Percentiles rank a stretch among this genome's conserved stretches.
Conservation (phyloP, 768 basidiomycete species). For the Agaricus sinodeliciosus region DNA sequence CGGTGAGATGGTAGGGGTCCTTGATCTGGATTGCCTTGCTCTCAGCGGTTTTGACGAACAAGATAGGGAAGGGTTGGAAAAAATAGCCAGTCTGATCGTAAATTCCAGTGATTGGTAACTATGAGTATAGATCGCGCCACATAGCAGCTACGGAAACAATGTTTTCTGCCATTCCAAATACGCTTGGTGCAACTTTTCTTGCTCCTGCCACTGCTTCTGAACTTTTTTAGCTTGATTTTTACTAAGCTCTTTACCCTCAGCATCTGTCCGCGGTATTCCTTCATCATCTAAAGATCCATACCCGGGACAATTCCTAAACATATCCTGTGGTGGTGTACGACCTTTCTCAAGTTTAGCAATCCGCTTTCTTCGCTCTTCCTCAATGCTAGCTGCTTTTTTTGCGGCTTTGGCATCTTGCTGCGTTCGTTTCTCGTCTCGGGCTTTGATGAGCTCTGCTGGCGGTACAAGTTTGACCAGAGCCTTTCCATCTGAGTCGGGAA, state of each 20-base stretch:
- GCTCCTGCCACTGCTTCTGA: conserved; percentile 63
- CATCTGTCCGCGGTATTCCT: conserved; percentile 83
- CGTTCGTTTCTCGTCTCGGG: conserved; percentile 84
- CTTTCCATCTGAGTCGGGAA: conserved; percentile 64
- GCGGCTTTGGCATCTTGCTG: conserved; percentile 67
- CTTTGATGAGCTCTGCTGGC: conserved; percentile 72
- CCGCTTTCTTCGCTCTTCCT: conserved; percentile 61
- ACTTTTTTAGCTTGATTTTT: conserved; percentile 77
- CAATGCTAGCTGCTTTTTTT: conserved; percentile 67
- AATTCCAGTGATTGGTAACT: conserved; percentile 58
- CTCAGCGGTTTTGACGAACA: conserved; percentile 67
- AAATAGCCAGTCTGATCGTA: conserved; percentile 61
- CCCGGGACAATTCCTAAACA: conserved; percentile 75
- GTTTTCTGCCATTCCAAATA: conserved; percentile 47
- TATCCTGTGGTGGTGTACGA: conserved; percentile 58
- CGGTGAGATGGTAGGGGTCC: conserved; percentile 41
- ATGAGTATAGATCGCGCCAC: conserved; percentile 5
- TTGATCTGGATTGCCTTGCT: conserved; percentile 84
- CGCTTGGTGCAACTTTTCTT: conserved; percentile 77
- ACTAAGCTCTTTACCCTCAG: conserved; percentile 75
- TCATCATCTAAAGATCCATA: conserved; percentile 81
- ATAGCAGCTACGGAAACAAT: conserved; percentile 1
- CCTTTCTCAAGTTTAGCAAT: conserved; percentile 83
- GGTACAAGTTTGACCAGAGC: conserved; percentile 91
- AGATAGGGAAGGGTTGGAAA: conserved; percentile 72